Conservation (phyloP, 2,329 filamentous ascomycete species). For the Daldinia sp. region DNA sequence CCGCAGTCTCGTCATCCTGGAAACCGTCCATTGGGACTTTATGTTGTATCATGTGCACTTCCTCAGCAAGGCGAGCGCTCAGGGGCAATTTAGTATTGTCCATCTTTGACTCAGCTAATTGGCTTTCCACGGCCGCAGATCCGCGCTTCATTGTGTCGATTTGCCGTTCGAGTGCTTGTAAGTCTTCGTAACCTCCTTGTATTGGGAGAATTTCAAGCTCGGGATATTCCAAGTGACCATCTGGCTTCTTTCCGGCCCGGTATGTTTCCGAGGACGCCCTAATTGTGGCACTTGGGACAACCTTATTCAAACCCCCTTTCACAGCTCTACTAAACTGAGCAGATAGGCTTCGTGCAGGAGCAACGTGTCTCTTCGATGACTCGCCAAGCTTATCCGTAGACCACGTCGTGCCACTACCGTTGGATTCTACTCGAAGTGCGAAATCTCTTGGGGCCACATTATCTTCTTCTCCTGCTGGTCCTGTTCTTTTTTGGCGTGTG, state of each 20-base stretch:
- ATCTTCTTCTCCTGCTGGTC: constrained; percentile 41
- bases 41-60: constrained; percentile 41
- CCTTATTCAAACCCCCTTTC: constrained; percentile 39
- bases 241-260: constrained; percentile 9
- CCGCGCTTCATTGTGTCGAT: constrained; percentile 47
- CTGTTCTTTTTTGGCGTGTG: constrained; percentile 42
- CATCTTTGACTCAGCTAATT: constrained; percentile 11
- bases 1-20: constrained; percentile 6
- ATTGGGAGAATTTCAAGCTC: constrained; percentile 49
- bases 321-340: constrained; percentile 39
- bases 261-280: constrained; percentile 9
- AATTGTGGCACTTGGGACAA: constrained; percentile 27
- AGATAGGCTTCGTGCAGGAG: constrained; percentile 36
- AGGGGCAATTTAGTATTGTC: constrained; percentile 35
- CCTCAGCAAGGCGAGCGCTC: constrained; percentile 40
- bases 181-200: constrained; percentile 44
- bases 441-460: constrained; percentile 43
- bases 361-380: constrained; percentile 21
- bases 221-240: constrained; percentile 46
- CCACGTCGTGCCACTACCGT: constrained; percentile 10
- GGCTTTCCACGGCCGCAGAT: constrained; percentile 45
- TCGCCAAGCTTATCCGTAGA: constrained; percentile 15
- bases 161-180: constrained; percentile 46
- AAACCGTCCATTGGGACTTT: constrained; percentile 13
- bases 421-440: constrained; percentile 19